Evolutionary conservation across 225 moss, liverwort and hornwort species (phyloP).

Genomic region (Anthoceros angustus): DNA sequence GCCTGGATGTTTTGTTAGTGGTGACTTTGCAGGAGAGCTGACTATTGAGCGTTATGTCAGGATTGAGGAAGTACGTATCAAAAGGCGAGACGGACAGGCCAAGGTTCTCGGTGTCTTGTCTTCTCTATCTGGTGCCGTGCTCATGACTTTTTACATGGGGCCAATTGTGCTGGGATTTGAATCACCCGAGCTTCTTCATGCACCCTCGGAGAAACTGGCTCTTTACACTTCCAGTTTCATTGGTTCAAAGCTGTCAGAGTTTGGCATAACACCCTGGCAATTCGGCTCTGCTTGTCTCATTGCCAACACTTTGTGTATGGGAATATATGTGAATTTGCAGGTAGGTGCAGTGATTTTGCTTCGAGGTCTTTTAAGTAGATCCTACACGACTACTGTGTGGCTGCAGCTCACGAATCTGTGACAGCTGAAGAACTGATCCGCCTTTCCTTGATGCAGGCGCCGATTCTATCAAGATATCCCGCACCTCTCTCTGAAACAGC

Average conservation of each 20-base stretch:
- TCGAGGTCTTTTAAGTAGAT: not conserved
- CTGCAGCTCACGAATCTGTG: not conserved
- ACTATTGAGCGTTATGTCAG: not conserved
- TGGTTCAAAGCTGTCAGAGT: not conserved
- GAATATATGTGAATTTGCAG: not conserved
- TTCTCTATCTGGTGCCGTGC: not conserved
- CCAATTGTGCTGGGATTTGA: not conserved
- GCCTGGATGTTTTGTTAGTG: not conserved
- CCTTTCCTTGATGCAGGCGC: not conserved
- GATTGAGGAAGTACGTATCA: not conserved
- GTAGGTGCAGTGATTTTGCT: not conserved
- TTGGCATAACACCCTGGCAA: not conserved
- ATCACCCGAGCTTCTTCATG: not conserved
- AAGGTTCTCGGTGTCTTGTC: not conserved
- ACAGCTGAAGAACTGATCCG: not conserved
- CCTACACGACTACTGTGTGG: not conserved
- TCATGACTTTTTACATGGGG: not conserved
- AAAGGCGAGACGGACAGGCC: not conserved
- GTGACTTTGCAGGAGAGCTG: not conserved
- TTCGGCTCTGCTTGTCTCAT: not conserved
- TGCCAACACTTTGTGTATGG: not conserved
- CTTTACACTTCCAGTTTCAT: not conserved
- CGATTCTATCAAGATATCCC: not conserved
- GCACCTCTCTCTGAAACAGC: constrained; percentile 2
- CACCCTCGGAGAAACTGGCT: not conserved